phyloP scores from a whole-genome alignment of 2,329 filamentous ascomycete species.

The Alternaria brassicicola region DNA sequence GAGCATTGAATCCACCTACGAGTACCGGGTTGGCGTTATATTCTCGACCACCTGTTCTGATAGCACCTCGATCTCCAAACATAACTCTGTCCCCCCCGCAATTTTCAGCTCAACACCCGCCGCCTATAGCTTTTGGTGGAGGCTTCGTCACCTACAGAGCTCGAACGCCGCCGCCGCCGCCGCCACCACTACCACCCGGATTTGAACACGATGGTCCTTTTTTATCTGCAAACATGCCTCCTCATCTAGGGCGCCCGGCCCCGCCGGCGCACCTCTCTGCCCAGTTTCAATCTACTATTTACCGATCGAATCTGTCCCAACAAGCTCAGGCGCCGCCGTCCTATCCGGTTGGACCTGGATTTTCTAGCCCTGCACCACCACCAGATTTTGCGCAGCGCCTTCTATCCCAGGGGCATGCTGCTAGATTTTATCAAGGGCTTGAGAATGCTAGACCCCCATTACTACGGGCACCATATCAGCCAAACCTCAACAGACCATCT shows the following conservation, averaged over 20 bases:
- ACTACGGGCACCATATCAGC: neutral
- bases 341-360: neutral
- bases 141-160: neutral
- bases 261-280: neutral
- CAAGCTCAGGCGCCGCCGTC: neutral
- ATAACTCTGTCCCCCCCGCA: conserved; percentile 1
- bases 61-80: neutral
- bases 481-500: neutral
- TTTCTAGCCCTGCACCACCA: neutral
- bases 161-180: neutral
- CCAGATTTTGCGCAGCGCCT: conserved; percentile 6
- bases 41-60: neutral
- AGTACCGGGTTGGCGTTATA: neutral
- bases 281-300: neutral
- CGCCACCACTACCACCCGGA: neutral
- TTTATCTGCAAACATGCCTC: neutral
- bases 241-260: neutral
- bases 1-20: neutral
- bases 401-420: neutral
- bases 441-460: neutral
- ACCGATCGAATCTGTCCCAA: neutral
- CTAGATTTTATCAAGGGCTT: neutral
- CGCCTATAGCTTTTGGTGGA: neutral
- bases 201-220: neutral
- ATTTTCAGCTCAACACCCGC: neutral